Evolutionary conservation across 2,329 filamentous ascomycete species (phyloP).

Genomic region (Fusarium staphyleae): DNA sequence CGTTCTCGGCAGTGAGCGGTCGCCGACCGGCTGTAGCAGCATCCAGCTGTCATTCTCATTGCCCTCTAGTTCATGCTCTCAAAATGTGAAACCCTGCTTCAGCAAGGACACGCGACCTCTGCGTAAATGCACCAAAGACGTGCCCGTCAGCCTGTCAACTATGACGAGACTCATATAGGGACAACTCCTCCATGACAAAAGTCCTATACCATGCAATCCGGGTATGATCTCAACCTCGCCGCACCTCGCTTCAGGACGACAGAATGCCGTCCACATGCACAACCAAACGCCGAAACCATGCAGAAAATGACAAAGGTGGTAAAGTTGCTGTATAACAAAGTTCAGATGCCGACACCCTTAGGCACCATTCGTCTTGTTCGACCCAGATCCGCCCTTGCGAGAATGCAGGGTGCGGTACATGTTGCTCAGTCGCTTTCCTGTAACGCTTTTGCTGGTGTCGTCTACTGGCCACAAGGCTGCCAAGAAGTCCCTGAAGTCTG

Average conservation of each 20-base stretch:
- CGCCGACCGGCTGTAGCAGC: conserved; percentile 1
- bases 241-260: conserved; percentile 27
- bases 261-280: conserved; percentile 37
- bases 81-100: conserved; percentile 8
- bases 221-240: conserved; percentile 39
- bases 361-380: conserved; percentile 45
- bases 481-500: conserved; percentile 50
- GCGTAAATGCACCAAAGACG: conserved; percentile 27
- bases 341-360: conserved; percentile 35
- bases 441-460: conserved; percentile 53
- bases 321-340: conserved; percentile 32
- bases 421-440: conserved; percentile 53
- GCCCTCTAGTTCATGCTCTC: conserved; percentile 9
- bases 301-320: conserved; percentile 35
- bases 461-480: conserved; percentile 57
- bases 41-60: conserved; percentile 1
- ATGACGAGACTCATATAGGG: conserved; percentile 24
- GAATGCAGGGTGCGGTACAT: conserved; percentile 53
- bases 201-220: conserved; percentile 42
- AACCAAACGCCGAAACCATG: conserved; percentile 43
- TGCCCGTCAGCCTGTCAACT: conserved; percentile 19
- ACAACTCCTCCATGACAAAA: conserved; percentile 36
- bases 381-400: conserved; percentile 42
- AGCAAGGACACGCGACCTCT: conserved; percentile 21
- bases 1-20: conserved; percentile 5